Evolutionary conservation across 495 filamentous ascomycete species (phyloP), one percentile per base, ranked within the genome.

Genomic region (Polyplosphaeria fusca): DNA sequence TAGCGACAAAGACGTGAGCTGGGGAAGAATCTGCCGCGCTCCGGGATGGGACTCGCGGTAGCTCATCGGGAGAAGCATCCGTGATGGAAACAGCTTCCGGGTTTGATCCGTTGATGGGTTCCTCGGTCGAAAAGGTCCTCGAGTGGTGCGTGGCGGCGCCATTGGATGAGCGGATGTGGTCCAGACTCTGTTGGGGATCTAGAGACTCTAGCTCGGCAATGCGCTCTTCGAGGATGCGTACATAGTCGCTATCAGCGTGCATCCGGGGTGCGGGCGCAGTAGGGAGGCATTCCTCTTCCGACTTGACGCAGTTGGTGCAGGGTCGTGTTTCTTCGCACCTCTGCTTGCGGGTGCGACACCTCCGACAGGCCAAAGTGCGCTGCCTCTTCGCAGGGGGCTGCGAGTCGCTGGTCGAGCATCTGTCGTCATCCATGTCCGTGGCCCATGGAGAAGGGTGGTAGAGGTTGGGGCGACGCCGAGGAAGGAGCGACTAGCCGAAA

Each of bases 131-230:
- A 5, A 14, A 9, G 14, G 16, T 7, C 18, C 5, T 28, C 3
- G 5, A 3, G 12, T 13, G 3, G 13, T 13, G 22, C 18, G 9
- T n/a, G 3, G 11, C 19, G 9, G 19, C n/a, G 11, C 13, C n/a
- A 24, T 13, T 11, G 24, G 26, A 16, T 23, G 11, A n/a, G 1
- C 30, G 30, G 7, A 52, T 52, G 22, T 52, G 49, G 23, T 52
- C 49, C 16, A 41, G 49, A 19, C 49, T 52, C 37, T 52, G 49
- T 23, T 42, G 49, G 5, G 49, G 49, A 39, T 52, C 49, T 2
- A 52, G 49, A 1, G 49, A 40, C 38, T 52, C 49, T 18, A 52
- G 32, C 20, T 52, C 49, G 3, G 37, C 49, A 16, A 52, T 52
- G 2, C 49, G 32, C 22, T 52, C 49, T 28, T 52, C 49, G 4